Conservation (phyloP, 2,329 filamentous ascomycete species). For the Xylariales sp. region DNA sequence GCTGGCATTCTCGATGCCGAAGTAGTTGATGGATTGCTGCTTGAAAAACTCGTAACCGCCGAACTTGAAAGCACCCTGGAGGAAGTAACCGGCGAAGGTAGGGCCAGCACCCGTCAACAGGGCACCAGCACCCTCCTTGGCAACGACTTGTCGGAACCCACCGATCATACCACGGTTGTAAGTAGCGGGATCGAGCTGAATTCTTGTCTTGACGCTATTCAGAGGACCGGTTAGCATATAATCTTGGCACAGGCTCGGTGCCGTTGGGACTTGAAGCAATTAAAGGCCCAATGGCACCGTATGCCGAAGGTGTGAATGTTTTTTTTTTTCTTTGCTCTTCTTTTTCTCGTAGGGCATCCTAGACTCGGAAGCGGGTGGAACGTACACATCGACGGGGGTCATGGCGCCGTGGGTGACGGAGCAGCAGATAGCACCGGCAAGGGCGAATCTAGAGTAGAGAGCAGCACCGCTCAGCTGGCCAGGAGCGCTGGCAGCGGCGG, state of each 20-base stretch:
- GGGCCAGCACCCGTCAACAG: constrained; percentile 78
- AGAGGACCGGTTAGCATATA: constrained; percentile 20
- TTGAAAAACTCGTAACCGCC: constrained; percentile 87
- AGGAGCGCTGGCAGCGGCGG: constrained; percentile 43
- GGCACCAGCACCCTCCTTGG: constrained; percentile 77
- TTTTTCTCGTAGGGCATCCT: background rate
- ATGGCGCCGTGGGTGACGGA: constrained; percentile 96
- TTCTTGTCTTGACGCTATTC: constrained; percentile 79
- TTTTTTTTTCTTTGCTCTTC: background rate
- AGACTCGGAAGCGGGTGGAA: constrained; percentile 48
- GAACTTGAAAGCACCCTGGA: constrained; percentile 84
- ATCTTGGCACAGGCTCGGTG: constrained; percentile 2
- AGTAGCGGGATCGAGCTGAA: constrained; percentile 79
- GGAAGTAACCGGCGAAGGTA: constrained; percentile 81
- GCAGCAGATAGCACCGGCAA: constrained; percentile 98
- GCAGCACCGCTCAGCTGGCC: constrained; percentile 44
- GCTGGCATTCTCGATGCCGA: constrained; percentile 73
- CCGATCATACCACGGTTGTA: constrained; percentile 81
- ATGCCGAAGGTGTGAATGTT: background rate
- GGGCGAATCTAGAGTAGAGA: constrained; percentile 96
- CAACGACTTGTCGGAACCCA: constrained; percentile 77
- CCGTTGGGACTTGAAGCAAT: constrained; percentile 2
- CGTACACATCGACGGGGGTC: constrained; percentile 99
- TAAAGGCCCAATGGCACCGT: constrained; percentile 15
- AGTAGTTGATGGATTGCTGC: constrained; percentile 76